A percentile compares a stretch with the other conserved stretches of the same genome.
phyloP scores from a whole-genome alignment of 345 rosid species.

The Brassica juncea region DNA sequence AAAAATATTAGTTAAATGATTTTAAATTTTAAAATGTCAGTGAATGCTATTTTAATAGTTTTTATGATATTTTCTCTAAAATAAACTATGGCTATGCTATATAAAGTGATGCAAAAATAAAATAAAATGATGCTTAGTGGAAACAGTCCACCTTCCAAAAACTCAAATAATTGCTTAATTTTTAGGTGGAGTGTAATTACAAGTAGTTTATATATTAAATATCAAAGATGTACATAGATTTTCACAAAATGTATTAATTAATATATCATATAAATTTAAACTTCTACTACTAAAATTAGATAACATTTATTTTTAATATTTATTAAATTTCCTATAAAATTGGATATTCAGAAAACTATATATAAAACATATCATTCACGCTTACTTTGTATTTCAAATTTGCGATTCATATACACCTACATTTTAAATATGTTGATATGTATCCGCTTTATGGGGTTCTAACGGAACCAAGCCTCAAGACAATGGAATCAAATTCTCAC shows the following conservation, averaged over 20 bases:
- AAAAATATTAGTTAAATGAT: no score
- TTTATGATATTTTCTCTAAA: neutral
- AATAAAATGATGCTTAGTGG: neutral
- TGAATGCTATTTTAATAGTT: no score
- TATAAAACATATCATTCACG: neutral
- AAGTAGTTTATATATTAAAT: neutral
- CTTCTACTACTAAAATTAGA: neutral
- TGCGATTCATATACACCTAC: neutral
- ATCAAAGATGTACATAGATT: neutral
- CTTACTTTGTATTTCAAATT: neutral
- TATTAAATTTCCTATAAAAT: neutral
- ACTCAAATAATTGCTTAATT: neutral
- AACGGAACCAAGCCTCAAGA: neutral
- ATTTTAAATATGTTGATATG: neutral
- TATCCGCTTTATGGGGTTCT: neutral
- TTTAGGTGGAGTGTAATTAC: neutral
- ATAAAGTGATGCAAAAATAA: neutral
- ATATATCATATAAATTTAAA: neutral
- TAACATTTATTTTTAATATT: no score
- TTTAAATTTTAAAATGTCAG: no score
- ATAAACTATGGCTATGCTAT: neutral
- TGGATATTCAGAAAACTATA: neutral
- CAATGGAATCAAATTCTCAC: neutral
- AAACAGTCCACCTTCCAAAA: neutral
- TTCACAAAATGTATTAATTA: neutral